Evolutionary conservation across 176 grass and related monocot species (phyloP).

Genomic region (Dendrocalamus sinicus): DNA sequence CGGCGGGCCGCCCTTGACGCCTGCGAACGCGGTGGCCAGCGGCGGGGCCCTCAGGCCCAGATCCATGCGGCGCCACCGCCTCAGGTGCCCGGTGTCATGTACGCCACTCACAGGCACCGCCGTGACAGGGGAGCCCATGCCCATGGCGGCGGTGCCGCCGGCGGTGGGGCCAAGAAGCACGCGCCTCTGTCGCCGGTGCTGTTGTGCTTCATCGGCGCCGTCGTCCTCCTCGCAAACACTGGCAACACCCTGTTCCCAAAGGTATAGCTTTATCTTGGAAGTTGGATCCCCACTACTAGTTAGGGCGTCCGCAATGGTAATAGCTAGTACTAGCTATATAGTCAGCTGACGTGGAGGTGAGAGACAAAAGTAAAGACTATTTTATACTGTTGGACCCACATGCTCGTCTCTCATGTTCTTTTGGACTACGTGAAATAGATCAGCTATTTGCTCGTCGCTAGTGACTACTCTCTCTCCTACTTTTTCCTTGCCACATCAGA

Average conservation of each 20-base stretch:
- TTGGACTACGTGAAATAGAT: too few relatives aligned
- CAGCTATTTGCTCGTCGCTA: too few relatives aligned
- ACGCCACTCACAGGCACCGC: not conserved
- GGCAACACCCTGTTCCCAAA: not conserved
- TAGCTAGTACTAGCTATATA: too few relatives aligned
- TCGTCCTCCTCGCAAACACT: slow-evolving; percentile 19
- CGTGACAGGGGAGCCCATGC: slow-evolving; percentile 5
- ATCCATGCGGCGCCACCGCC: not conserved
- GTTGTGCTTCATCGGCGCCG: not conserved
- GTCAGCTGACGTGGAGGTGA: too few relatives aligned
- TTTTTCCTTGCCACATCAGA: too few relatives aligned
- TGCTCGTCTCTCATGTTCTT: too few relatives aligned
- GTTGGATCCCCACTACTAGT: not conserved
- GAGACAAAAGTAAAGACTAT: too few relatives aligned
- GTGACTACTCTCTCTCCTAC: too few relatives aligned
- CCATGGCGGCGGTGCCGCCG: not conserved
- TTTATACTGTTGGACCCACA: too few relatives aligned
- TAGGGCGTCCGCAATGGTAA: too few relatives aligned
- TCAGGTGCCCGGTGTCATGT: not conserved
- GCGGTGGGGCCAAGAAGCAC: not conserved
- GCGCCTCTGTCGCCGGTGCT: not conserved
- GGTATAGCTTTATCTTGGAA: slow-evolving; percentile 16
- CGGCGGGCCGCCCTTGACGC: not conserved
- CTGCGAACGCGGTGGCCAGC: not conserved
- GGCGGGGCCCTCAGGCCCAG: not conserved